Conservation (phyloP, 306 rosid species). For the Rubus parviflorus region DNA sequence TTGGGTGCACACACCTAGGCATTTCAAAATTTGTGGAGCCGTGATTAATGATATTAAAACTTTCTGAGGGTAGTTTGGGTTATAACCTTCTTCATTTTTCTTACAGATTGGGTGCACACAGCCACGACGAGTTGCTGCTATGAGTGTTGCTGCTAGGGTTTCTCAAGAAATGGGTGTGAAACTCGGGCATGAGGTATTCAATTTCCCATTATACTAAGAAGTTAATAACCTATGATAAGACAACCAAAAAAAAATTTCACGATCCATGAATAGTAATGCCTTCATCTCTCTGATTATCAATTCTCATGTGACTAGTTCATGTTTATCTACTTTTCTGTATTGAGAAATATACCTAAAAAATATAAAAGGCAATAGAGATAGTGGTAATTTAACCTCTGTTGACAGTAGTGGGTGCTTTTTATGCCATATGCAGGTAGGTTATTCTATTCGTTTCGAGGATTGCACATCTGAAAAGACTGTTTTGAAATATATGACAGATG, state of each 20-base stretch:
- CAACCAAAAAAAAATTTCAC: neutral
- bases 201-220: conserved; percentile 7
- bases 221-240: neutral
- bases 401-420: neutral
- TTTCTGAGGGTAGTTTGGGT: neutral
- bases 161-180: conserved; percentile 97
- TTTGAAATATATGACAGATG: conserved; percentile 96
- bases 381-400: neutral
- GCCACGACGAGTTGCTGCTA: conserved; percentile 97
- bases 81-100: neutral
- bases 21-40: neutral
- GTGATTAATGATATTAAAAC: conserved; percentile 7
- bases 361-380: neutral
- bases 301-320: neutral
- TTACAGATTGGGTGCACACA: conserved; percentile 94
- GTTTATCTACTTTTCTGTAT: neutral
- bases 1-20: neutral
- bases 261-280: neutral
- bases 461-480: conserved; percentile 95
- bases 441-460: conserved; percentile 96
- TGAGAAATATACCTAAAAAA: neutral
- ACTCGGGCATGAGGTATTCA: conserved; percentile 85
- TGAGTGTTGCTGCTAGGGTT: conserved; percentile 99
- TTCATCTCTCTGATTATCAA: neutral
- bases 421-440: conserved; percentile 73